Percentiles rank a stretch among this genome's conserved stretches.
Conservation (phyloP, 768 basidiomycete species). For the Mycena floridula region DNA sequence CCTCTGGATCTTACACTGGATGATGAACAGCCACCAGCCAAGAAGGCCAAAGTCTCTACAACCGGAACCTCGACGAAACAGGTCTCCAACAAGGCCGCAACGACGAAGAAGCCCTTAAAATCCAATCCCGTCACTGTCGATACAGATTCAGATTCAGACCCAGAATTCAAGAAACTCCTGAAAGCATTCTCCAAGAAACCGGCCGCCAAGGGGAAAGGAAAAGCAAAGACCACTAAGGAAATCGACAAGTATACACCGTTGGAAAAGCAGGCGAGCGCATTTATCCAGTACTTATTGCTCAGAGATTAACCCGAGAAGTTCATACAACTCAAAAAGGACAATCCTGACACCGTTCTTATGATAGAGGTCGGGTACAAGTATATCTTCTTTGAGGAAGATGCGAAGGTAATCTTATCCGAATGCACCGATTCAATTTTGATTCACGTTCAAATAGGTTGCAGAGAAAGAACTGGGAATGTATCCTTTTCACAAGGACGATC, state of each 20-base stretch:
- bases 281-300: too few relatives aligned
- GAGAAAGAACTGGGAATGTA: conserved; percentile 76
- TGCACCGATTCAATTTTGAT: conserved; percentile 4
- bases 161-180: conserved; percentile 17
- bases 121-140: conserved; percentile 5
- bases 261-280: conserved; percentile 54
- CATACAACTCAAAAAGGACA: conserved; percentile 51
- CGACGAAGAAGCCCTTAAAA: too few relatives aligned
- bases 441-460: conserved; percentile 43
- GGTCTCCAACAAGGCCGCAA: too few relatives aligned
- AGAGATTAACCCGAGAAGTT: too few relatives aligned
- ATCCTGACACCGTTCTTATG: conserved; percentile 66
- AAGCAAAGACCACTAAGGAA: conserved; percentile 58
- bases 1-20: too few relatives aligned
- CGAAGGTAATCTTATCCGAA: conserved; percentile 52
- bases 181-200: too few relatives aligned
- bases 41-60: too few relatives aligned
- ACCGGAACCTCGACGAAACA: too few relatives aligned
- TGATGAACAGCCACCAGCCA: too few relatives aligned
- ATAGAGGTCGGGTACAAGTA: conserved; percentile 84
- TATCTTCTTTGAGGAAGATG: conserved; percentile 80
- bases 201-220: conserved; percentile 17
- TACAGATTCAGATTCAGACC: conserved; percentile 17
- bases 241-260: conserved; percentile 71
- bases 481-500: conserved; percentile 56